Base-by-base conservation (phyloP, 139 green algal species). In the Monoraphidium neglectum region DNA sequence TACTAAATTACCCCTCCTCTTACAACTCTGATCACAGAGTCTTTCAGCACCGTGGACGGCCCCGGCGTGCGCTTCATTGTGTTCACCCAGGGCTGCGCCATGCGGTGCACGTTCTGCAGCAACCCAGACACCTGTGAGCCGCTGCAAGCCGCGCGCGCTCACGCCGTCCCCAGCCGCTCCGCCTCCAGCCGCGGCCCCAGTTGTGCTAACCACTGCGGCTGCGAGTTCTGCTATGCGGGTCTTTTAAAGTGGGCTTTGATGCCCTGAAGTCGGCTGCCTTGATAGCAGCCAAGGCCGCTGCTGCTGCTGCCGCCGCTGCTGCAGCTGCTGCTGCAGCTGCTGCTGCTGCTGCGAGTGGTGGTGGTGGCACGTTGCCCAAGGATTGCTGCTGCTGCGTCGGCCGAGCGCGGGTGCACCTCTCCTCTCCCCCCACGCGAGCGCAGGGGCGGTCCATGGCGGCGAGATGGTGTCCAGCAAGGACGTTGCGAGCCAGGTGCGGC, bases 21-120 rank as follows among this genome's bases (percentile, higher is more conserved):
- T n/a, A 68, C 24, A 13, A 78, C 72, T 59, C 73, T 73, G 61
- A 72, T 46, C 46, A 79, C 49, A 18, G 75, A 80, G 56, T 85
- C 66, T 23, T 87, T 91, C 62, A 78, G 65, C 10, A 77, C 83
- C 2, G 79, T 92, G 40, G 88, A 93, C 37, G 88, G 88, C 28
- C 86, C 82, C 6, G 88, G 88, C 2, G 76, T 93, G 51, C 74
- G 88, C 0, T 90, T 84, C 60, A 76, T 94, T 2, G 70, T 93
- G 21, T 94, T 94, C 60, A 21, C 86, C 21, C 87, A 92, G 73
- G 87, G 87, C 35, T 94, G 89, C 54, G 81, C 68, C 46, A 87
- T 89, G 77, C 83, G 89, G 35, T 94, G 89, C 69, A 72, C 78
- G n/a, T 94, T 94, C 83, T 94, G 90, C 74, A 70, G 47, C 66